Evolutionary conservation across 2,329 filamentous ascomycete genomes (phyloP).

Genomic region (Septoria petroselini): DNA sequence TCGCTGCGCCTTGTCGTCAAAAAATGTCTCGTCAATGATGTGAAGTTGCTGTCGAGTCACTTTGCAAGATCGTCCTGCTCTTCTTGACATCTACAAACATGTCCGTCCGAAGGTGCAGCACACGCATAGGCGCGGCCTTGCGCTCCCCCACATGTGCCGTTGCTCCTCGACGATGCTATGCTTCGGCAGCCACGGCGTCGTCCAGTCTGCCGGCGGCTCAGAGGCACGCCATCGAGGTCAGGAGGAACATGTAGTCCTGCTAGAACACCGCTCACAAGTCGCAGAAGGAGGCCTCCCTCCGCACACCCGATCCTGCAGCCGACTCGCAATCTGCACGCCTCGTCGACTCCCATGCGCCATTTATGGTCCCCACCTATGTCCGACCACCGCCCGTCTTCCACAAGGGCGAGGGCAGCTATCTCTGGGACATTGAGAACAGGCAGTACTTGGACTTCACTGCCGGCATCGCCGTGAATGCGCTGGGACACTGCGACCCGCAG

Average conservation of each 20-base stretch:
- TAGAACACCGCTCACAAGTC: constrained; percentile 23
- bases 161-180: constrained; percentile 23
- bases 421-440: constrained; percentile 87
- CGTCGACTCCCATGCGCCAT: constrained; percentile 72
- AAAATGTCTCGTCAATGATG: constrained; percentile 1
- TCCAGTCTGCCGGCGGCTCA: constrained; percentile 44
- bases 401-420: constrained; percentile 77
- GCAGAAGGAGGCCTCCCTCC: constrained; percentile 51
- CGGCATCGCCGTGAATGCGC: constrained; percentile 89
- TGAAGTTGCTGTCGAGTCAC: background rate
- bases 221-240: constrained; percentile 34
- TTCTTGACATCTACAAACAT: no score
- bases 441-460: constrained; percentile 93
- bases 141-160: constrained; percentile 13
- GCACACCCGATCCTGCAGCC: constrained; percentile 68
- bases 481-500: constrained; percentile 85
- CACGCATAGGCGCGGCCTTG: constrained; percentile 28
- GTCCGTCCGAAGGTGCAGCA: constrained; percentile 22
- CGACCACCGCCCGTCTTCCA: constrained; percentile 87
- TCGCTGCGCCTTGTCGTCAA: constrained; percentile 3
- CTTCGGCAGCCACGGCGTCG: constrained; percentile 42
- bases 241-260: no score
- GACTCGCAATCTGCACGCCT: constrained; percentile 74
- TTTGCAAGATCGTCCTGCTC: no score
- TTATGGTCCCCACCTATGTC: constrained; percentile 94